Evolutionary conservation across 2,329 filamentous ascomycete genomes (phyloP).

Genomic region (Aspergillus ochraceus): DNA sequence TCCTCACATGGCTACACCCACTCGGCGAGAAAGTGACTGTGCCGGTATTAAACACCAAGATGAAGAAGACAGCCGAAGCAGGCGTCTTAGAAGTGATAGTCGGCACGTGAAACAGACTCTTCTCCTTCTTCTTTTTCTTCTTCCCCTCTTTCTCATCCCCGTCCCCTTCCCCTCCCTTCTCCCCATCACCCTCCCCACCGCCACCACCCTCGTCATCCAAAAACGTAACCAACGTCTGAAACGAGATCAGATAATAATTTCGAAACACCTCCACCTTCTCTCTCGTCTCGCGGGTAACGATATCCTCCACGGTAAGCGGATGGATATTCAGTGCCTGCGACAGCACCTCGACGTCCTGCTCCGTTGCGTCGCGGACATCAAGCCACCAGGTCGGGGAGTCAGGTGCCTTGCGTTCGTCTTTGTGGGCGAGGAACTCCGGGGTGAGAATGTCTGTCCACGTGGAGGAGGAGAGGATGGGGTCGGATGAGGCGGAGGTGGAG

Average conservation of each 20-base stretch:
- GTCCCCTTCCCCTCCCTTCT: neutral
- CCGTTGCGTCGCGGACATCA: constrained; percentile 82
- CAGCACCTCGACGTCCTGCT: constrained; percentile 79
- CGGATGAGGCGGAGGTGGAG: constrained; percentile 85
- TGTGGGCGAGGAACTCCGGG: neutral
- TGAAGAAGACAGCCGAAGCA: constrained; percentile 90
- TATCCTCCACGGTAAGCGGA: constrained; percentile 91
- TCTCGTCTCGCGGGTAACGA: constrained; percentile 86
- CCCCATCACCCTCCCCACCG: neutral
- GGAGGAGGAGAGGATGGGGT: constrained; percentile 11
- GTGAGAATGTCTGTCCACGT: neutral
- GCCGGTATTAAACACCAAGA: constrained; percentile 90
- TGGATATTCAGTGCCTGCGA: constrained; percentile 92
- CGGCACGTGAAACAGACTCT: constrained; percentile 59
- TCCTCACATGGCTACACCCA: constrained; percentile 76
- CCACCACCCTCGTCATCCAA: constrained; percentile 58
- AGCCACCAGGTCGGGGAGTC: constrained; percentile 77
- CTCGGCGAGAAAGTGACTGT: constrained; percentile 90
- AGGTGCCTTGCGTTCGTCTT: neutral
- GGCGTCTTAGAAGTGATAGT: constrained; percentile 51
- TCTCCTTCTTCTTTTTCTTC: constrained; percentile 47
- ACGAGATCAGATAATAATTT: constrained; percentile 95
- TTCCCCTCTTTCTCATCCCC: constrained; percentile 53
- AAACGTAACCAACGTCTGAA: constrained; percentile 71
- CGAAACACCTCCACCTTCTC: constrained; percentile 98